Evolutionary conservation across 1,284 basidiomycete species (phyloP), one percentile per base, ranked within the genome.

Genomic region (Ganoderma lingzhi): DNA sequence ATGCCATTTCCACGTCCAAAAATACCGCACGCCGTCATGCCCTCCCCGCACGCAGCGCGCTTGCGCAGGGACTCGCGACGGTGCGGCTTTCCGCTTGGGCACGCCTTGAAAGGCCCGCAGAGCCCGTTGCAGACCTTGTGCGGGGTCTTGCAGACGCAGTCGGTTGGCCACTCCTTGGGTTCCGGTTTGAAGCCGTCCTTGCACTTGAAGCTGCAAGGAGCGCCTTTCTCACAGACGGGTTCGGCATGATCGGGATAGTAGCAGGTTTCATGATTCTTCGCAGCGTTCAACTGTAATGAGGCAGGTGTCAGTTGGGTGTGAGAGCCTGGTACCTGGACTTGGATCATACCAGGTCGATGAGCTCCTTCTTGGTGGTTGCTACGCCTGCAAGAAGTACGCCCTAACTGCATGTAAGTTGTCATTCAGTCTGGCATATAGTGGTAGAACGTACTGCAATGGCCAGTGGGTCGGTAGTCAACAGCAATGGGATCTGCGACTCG

Each of bases 141-240:
- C 1, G 86, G 85, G 45, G 76, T 65, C 2, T 74, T 58, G 76
- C 86, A 87, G 41, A 82, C 76, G 73, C 86, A 87, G 19, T 74
- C 67, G 0, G 73, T 82, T 9, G 76, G 78, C 30, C 70, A 77
- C 74, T 64, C 74, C 73, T 53, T 74, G 8, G 83, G 82, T 30
- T 76, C 80, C 10, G 77, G 70, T 2, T 68, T 69, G 65, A 76
- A 86, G 71, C 85, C 85, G 71, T 86, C 78, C 56, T 76, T 82
- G 80, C 86, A 87, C 1, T 71, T 74, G 72, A 87, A 87, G 58
- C 79, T 78, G 73, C 86, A 87, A 3, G 83, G 82, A 66, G 79
- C 77, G 4, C 79, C 76, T 1, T 55, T 60, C 23, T 71, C 68
- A 73, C 86, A 87, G 6, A 71, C n/a, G 1, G 84, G 80, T 4